Conservation (phyloP, 805 yeast genomes). For the Nakazawaea anatomiae region DNA sequence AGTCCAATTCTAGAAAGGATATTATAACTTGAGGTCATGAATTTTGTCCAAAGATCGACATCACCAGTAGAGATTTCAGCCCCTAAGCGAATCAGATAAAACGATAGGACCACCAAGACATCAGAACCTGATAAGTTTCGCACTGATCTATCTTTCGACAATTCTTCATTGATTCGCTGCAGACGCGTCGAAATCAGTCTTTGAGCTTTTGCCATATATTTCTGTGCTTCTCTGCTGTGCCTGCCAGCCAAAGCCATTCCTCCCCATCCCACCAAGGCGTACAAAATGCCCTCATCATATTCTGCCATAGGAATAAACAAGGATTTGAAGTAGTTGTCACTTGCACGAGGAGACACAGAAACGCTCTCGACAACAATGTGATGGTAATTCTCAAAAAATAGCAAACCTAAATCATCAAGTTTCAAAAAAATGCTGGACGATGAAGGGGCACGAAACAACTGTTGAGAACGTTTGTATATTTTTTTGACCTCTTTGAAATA, state of each 20-base stretch:
- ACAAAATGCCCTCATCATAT: conserved; percentile 35
- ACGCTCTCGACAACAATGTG: neutral
- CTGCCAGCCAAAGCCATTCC: conserved; percentile 31
- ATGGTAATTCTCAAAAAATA: conserved; percentile 3
- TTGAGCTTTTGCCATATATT: conserved; percentile 17
- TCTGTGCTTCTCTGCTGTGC: conserved; percentile 17
- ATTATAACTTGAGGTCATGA: conserved; percentile 26
- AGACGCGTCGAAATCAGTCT: conserved; percentile 17
- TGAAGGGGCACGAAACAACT: neutral
- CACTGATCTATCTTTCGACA: neutral
- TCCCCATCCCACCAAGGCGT: conserved; percentile 59
- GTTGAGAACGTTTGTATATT: neutral
- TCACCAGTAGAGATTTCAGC: conserved; percentile 31
- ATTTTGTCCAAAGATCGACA: conserved; percentile 30
- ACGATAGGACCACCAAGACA: conserved; percentile 20
- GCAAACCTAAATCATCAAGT: conserved; percentile 2
- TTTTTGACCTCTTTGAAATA: conserved; percentile 1
- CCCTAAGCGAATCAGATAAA: conserved; percentile 25
- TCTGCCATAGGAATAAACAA: conserved; percentile 50
- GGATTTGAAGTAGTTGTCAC: conserved; percentile 42
- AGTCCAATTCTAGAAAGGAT: conserved; percentile 24
- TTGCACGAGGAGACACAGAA: conserved; percentile 2
- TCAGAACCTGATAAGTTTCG: conserved; percentile 14
- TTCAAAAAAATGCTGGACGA: neutral
- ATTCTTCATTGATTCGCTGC: conserved; percentile 4